Conservation (phyloP, 2,329 filamentous ascomycete genomes). For the Dichotomopilus funicola region DNA sequence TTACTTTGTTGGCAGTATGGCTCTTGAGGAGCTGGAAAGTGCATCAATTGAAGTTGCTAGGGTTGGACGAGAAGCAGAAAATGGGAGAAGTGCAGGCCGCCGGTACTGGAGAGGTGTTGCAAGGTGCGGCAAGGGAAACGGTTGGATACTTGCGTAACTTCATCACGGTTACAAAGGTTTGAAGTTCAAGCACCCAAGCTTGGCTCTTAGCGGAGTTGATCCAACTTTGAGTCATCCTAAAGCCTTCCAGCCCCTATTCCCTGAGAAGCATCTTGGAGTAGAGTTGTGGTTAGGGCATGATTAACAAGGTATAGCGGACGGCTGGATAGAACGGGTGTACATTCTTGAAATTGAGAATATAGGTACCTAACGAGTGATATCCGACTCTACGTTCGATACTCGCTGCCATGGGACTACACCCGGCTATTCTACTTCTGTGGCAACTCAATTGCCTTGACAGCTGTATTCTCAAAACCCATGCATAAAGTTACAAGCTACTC, state of each 20-base stretch:
- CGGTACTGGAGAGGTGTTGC: constrained; percentile 10
- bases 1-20: constrained; percentile 29
- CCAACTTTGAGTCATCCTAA: too few relatives aligned
- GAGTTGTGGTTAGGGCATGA: too few relatives aligned
- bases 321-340: not conserved
- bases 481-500: constrained; percentile 61
- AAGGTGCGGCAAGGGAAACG: not conserved
- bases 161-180: too few relatives aligned
- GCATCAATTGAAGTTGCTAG: constrained; percentile 31
- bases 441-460: constrained; percentile 57
- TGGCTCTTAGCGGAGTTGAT: too few relatives aligned
- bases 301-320: too few relatives aligned
- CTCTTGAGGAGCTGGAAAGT: constrained; percentile 39
- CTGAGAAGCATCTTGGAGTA: too few relatives aligned
- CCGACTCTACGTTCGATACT: not conserved
- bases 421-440: not conserved
- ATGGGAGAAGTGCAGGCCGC: constrained; percentile 26
- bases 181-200: too few relatives aligned
- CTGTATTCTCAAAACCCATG: constrained; percentile 68
- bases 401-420: not conserved
- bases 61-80: constrained; percentile 25
- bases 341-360: not conserved
- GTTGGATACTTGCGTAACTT: too few relatives aligned
- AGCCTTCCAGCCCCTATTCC: too few relatives aligned
- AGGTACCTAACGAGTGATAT: not conserved